phyloP scores from a whole-genome alignment of 2,329 filamentous ascomycete genomes.

The Sarocladiaceae sp. region DNA sequence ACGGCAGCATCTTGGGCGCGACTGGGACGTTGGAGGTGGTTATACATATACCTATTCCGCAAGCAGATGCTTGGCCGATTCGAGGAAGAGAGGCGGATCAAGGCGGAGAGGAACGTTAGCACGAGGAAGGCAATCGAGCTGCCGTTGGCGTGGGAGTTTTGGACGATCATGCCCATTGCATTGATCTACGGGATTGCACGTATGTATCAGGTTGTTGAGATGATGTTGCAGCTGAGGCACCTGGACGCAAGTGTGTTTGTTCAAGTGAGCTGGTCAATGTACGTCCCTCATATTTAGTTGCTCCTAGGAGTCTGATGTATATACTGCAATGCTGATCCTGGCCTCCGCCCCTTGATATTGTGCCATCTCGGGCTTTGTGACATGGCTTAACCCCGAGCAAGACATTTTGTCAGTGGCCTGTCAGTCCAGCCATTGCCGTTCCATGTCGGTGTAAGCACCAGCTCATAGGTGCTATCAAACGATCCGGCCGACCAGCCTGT shows the following conservation, averaged over 20 bases:
- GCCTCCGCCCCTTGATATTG: no score
- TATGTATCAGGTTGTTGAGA: constrained; percentile 24
- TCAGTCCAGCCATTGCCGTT: constrained; percentile 23
- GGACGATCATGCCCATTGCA: constrained; percentile 20
- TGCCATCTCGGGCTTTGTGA: not conserved
- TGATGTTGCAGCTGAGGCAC: constrained; percentile 24
- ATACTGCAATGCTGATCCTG: no score
- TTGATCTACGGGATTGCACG: constrained; percentile 19
- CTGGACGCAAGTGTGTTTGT: constrained; percentile 23
- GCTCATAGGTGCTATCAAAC: constrained; percentile 33
- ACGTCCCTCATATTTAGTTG: constrained; percentile 16
- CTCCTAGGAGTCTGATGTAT: no score
- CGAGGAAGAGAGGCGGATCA: constrained; percentile 12
- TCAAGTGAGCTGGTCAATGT: constrained; percentile 23
- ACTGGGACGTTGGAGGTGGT: constrained; percentile 20
- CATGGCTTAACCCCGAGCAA: not conserved
- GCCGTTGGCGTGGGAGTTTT: constrained; percentile 22
- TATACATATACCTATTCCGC: constrained; percentile 17
- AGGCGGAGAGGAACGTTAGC: not conserved
- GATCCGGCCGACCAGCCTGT: constrained; percentile 41
- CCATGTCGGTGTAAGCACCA: constrained; percentile 34
- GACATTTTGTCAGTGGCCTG: constrained; percentile 31
- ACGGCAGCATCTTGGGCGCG: constrained; percentile 23
- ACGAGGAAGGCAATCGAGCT: constrained; percentile 15
- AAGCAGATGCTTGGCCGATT: constrained; percentile 13